Evolutionary conservation across 441 rosid species (phyloP).

Genomic region (Euphorbia neoarborescens): DNA sequence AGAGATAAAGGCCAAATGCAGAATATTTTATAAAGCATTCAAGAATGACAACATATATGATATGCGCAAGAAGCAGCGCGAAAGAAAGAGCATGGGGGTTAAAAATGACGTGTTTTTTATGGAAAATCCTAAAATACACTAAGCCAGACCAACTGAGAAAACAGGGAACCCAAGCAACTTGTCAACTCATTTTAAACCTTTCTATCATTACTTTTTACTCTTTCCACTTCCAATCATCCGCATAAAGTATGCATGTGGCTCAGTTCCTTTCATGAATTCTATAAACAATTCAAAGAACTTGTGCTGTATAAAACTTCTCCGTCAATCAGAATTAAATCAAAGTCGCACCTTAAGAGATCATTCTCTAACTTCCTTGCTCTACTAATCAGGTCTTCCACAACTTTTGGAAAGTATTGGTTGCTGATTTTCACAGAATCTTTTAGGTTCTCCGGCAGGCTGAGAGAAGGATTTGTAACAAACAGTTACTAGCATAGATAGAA

Average conservation of each 20-base stretch:
- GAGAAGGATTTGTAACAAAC: background rate
- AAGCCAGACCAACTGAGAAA: background rate
- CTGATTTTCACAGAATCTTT: constrained; percentile 33
- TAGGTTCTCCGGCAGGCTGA: constrained; percentile 39
- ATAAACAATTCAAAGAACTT: background rate
- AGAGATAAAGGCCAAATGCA: background rate
- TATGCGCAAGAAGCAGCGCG: background rate
- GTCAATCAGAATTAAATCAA: background rate
- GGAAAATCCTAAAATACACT: constrained; percentile 6
- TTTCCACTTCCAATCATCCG: background rate
- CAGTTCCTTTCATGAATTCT: constrained; percentile 1
- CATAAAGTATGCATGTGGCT: background rate
- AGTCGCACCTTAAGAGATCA: constrained; percentile 42
- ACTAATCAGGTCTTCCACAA: constrained; percentile 46
- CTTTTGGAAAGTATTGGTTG: constrained; percentile 35
- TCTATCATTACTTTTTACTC: background rate
- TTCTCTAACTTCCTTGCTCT: constrained; percentile 57
- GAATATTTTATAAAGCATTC: background rate
- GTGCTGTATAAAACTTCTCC: background rate
- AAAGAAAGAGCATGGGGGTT: background rate
- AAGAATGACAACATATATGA: background rate
- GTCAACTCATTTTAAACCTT: background rate
- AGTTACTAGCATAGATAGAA: background rate
- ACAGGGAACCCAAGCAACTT: background rate
- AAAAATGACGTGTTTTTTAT: background rate